Percentiles rank a stretch among this genome's conserved stretches.
These are phyloP conservation scores for Diatrype stigma DNA, from an alignment of 2,329 filamentous ascomycete genomes.

Conservation along the genomic window DNA sequence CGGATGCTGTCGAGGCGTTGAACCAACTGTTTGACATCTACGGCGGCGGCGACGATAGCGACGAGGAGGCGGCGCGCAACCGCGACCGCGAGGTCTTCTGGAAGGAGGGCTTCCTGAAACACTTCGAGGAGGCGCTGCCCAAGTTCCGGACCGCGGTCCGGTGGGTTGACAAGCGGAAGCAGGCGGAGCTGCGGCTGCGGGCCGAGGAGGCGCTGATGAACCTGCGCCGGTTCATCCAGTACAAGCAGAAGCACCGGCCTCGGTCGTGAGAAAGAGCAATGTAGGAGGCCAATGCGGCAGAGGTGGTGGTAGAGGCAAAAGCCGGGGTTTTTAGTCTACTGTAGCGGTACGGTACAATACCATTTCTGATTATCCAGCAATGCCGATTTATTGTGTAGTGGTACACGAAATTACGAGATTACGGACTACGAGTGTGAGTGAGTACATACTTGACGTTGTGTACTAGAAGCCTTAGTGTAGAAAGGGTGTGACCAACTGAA, in stretches of 20 bases:
- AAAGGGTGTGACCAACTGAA: too few relatives aligned
- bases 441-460: neutral
- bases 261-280: constrained; percentile 4
- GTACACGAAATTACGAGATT: constrained; percentile 7
- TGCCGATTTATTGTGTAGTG: neutral
- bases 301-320: too few relatives aligned
- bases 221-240: constrained; percentile 56
- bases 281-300: too few relatives aligned
- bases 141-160: constrained; percentile 55
- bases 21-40: constrained; percentile 67
- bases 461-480: neutral
- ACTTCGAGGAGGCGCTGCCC: constrained; percentile 51
- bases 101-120: constrained; percentile 54
- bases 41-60: too few relatives aligned
- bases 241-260: constrained; percentile 58
- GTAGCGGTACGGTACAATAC: too few relatives aligned
- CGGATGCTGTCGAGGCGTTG: constrained; percentile 59
- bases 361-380: neutral
- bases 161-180: constrained; percentile 56
- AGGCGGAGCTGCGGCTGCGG: constrained; percentile 51
- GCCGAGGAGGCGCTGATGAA: constrained; percentile 61
- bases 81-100: constrained; percentile 61
- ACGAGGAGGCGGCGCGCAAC: constrained; percentile 56
- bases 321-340: too few relatives aligned
- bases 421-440: neutral